Percentiles rank a stretch among this genome's conserved stretches.
These are phyloP conservation scores for Fusarium camptoceras DNA, from an alignment of 2,329 filamentous ascomycete species.

Conservation along the genomic window DNA sequence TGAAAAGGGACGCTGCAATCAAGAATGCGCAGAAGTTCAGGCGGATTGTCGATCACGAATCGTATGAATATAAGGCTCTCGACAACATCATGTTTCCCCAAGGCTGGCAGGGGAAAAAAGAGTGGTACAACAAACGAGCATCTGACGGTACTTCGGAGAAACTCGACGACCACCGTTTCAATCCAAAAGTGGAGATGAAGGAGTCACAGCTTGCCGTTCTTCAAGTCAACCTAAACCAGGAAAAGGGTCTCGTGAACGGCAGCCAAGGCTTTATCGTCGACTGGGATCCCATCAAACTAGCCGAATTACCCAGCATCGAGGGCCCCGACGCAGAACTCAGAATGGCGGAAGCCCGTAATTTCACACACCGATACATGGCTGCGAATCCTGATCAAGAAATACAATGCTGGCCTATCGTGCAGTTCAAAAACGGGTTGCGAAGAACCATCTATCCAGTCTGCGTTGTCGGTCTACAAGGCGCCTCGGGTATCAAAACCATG, in stretches of 20 bases:
- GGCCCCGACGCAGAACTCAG: not conserved
- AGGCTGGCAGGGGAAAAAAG: no score
- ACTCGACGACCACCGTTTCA: constrained; percentile 22
- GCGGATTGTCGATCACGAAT: no score
- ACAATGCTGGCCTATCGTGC: constrained; percentile 51
- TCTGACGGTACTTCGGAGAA: not conserved
- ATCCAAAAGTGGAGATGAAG: constrained; percentile 24
- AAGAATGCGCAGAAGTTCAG: not conserved
- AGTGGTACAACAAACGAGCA: no score
- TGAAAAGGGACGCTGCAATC: not conserved
- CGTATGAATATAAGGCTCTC: no score
- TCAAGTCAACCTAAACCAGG: constrained; percentile 38
- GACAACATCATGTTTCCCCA: no score
- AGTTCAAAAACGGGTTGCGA: constrained; percentile 61
- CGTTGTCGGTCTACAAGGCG: constrained; percentile 57
- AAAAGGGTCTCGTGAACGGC: constrained; percentile 38
- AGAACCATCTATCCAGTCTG: constrained; percentile 65
- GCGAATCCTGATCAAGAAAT: accelerated
- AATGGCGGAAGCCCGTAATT: not conserved
- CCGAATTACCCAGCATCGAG: not conserved
- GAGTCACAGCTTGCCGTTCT: constrained; percentile 41
- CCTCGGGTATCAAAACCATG: constrained; percentile 55
- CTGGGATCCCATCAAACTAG: constrained; percentile 19
- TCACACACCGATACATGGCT: not conserved
- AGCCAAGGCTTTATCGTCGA: constrained; percentile 44